Percentiles rank a stretch among this genome's conserved stretches.
phyloP scores from a whole-genome alignment of 768 basidiomycete species.

The Clavaria fumosa region DNA sequence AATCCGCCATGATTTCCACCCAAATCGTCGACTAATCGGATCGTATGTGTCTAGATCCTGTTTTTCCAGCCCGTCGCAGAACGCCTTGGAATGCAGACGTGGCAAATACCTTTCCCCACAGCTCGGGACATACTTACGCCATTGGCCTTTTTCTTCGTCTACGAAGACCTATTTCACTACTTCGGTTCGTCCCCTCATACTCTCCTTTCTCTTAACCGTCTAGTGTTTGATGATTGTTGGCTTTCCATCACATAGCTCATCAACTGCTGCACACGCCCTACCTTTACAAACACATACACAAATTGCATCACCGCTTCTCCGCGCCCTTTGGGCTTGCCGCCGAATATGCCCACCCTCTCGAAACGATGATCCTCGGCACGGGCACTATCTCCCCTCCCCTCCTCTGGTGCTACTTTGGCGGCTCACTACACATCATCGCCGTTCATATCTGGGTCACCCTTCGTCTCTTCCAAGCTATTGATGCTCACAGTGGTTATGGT shows the following conservation, averaged over 20 bases:
- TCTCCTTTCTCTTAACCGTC: neutral
- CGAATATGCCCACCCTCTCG: conserved; percentile 95
- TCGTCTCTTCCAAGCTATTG: conserved; percentile 92
- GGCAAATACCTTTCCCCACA: conserved; percentile 83
- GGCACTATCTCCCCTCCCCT: conserved; percentile 86
- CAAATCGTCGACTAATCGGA: neutral
- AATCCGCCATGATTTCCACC: neutral
- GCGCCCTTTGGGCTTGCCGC: conserved; percentile 96
- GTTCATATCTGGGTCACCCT: conserved; percentile 91
- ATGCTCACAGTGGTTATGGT: conserved; percentile 96
- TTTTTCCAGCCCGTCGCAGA: conserved; percentile 87
- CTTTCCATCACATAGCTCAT: conserved; percentile 40
- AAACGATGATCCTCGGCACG: conserved; percentile 86
- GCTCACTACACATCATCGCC: conserved; percentile 76
- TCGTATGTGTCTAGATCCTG: conserved; percentile 44
- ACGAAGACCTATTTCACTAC: conserved; percentile 95
- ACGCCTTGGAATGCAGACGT: conserved; percentile 76
- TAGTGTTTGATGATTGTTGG: neutral
- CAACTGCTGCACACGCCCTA: conserved; percentile 73
- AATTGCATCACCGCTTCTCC: conserved; percentile 93
- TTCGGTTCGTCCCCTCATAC: conserved; percentile 37
- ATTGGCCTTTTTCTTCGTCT: conserved; percentile 79
- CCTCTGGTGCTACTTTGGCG: conserved; percentile 64
- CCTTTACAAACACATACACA: conserved; percentile 88
- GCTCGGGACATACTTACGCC: conserved; percentile 57